A percentile compares a stretch with the other conserved stretches of the same genome.
Conservation (phyloP, 768 basidiomycete species). For the Daedaleopsis sinensis region DNA sequence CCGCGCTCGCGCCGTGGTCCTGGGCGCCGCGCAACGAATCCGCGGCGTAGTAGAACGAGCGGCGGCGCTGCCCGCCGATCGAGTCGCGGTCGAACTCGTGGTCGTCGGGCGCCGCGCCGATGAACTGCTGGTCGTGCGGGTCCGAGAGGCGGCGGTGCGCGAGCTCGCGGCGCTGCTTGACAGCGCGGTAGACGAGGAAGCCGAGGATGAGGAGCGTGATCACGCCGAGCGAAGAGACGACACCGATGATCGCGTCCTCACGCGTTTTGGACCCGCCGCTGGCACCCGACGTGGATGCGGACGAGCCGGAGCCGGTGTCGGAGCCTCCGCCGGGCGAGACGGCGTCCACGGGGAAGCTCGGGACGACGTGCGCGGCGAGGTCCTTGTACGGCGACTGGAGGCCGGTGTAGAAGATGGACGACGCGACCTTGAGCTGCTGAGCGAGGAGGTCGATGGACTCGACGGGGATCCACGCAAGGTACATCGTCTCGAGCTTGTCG, state of each 20-base stretch:
- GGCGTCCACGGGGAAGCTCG: slow-evolving; percentile 60
- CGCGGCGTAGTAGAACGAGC: slow-evolving; percentile 88
- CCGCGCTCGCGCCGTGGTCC: slow-evolving; percentile 30
- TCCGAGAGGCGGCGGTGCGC: slow-evolving; percentile 78
- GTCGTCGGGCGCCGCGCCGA: slow-evolving; percentile 60
- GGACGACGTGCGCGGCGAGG: slow-evolving; percentile 71
- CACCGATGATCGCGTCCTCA: slow-evolving; percentile 89
- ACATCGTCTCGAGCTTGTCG: slow-evolving; percentile 64
- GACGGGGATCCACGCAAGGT: slow-evolving; percentile 67
- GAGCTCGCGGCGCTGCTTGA: slow-evolving; percentile 66
- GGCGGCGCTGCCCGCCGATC: slow-evolving; percentile 68
- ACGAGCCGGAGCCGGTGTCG: slow-evolving; percentile 26
- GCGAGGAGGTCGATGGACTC: slow-evolving; percentile 60
- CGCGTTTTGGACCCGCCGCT: slow-evolving; percentile 49
- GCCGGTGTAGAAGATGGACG: slow-evolving; percentile 67
- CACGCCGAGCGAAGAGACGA: slow-evolving; percentile 80
- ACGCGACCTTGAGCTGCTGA: slow-evolving; percentile 59
- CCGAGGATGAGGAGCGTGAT: slow-evolving; percentile 72
- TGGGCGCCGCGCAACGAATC: slow-evolving; percentile 71
- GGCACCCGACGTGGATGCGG: slow-evolving; percentile 17
- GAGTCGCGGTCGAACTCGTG: slow-evolving; percentile 79
- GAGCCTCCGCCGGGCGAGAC: slow-evolving; percentile 32
- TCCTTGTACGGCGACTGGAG: slow-evolving; percentile 43
- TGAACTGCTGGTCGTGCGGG: slow-evolving; percentile 31
- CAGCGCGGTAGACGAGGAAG: slow-evolving; percentile 70